These are phyloP conservation scores for Hericium coralloides DNA, from an alignment of 768 basidiomycete genomes.

Conservation along the genomic window DNA sequence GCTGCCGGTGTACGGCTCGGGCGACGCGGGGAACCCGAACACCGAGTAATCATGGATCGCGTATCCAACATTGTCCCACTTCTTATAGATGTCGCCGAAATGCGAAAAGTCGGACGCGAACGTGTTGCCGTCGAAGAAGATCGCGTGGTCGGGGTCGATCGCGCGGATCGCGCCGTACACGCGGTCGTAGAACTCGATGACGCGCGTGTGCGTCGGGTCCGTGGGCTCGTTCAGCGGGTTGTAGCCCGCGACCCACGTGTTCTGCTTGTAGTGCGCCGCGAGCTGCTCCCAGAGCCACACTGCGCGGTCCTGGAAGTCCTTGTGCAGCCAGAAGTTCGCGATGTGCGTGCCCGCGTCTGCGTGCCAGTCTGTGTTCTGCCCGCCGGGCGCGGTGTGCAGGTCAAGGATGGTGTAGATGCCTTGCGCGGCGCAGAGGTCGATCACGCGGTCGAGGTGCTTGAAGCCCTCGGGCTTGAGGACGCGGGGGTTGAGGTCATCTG, in stretches of 20 bases:
- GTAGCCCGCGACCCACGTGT: slow-evolving; percentile 82
- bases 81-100: slow-evolving; percentile 53
- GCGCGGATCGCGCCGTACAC: slow-evolving; percentile 63
- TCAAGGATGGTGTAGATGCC: slow-evolving; percentile 80
- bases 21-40: slow-evolving; percentile 63
- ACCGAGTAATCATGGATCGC: slow-evolving; percentile 71
- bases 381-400: slow-evolving; percentile 67
- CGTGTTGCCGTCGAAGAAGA: slow-evolving; percentile 82
- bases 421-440: slow-evolving; percentile 63
- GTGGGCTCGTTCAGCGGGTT: slow-evolving; percentile 83
- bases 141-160: slow-evolving; percentile 58
- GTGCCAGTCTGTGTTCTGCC: slow-evolving; percentile 79
- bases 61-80: slow-evolving; percentile 66
- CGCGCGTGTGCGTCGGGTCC: slow-evolving; percentile 54
- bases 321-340: slow-evolving; percentile 75
- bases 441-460: slow-evolving; percentile 77
- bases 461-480: slow-evolving; percentile 68
- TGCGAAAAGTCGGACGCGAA: slow-evolving; percentile 73
- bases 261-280: slow-evolving; percentile 65
- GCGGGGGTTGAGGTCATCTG: slow-evolving; percentile 70
- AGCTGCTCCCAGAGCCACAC: slow-evolving; percentile 74
- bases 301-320: slow-evolving; percentile 74
- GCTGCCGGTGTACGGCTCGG: slow-evolving; percentile 43
- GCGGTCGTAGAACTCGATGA: slow-evolving; percentile 60
- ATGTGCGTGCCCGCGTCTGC: slow-evolving; percentile 61